Evolutionary conservation across 768 basidiomycete genomes (phyloP), one percentile per base, ranked within the genome.

Genomic region (Suillus subluteus): DNA sequence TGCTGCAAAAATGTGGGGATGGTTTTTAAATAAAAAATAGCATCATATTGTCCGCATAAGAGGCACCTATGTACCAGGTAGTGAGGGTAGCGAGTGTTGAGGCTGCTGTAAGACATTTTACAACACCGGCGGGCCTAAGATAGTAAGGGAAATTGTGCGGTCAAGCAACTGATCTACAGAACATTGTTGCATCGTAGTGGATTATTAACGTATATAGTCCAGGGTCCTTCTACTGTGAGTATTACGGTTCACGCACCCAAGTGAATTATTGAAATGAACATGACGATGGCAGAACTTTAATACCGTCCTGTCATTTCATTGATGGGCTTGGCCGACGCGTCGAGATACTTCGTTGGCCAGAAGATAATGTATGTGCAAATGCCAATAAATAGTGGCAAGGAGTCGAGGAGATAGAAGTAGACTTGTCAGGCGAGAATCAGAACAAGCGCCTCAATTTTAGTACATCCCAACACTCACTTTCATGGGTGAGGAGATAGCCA

Each of bases 351-450:
- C 21, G 68, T 70, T 6, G 77, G 78, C 77, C 77, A 79, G 43
- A 62, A 73, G 2, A 73, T 6, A 5, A 71, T 66, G 16, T 77
- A 76, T 4, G 71, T 23, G 37, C 37, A 61, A 35, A 74, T 73
- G 8, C 73, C 75, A 16, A 75, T 55, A 1, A 79, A 52, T 1
- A 79, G 50, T 1, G 78, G 74, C 8, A 78, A 62, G 1, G 74
- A 65, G 56, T 79, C 75, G 37, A 78, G 71, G 4, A 70, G 62
- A 30, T 77, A 76, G 48, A 78, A 75, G 55, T 73, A 77, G 2
- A 56, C 77, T 77, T 44, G 6, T 48, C 16, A 69, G 12, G 41
- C 7, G 38, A 55, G 38, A 16, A 38, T 40, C n/a, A 63, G 58
- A 63, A 32, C 21, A 11, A 8, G 41, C n/a, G 13, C 61, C 41